phyloP scores from a whole-genome alignment of 1,139 yeast species.

The Debaryomycetaceae sp. region DNA sequence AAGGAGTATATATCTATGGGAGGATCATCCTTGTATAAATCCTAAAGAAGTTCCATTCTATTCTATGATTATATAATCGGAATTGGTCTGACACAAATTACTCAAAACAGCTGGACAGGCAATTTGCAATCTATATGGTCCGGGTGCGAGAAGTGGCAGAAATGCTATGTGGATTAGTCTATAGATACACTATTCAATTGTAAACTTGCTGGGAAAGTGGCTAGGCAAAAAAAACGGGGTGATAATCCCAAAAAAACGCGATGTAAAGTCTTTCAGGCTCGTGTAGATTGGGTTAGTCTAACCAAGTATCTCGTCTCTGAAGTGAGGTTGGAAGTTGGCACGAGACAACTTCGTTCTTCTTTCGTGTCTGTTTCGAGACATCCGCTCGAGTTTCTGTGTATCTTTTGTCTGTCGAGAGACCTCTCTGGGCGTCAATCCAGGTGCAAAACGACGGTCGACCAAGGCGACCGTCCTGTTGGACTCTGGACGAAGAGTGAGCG shows the following conservation, averaged over 20 bases:
- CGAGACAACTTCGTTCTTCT: constrained; percentile 26
- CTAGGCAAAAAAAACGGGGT: too few relatives aligned
- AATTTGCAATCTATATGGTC: neutral
- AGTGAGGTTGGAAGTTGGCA: constrained; percentile 36
- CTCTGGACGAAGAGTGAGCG: constrained; percentile 20
- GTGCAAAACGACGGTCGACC: constrained; percentile 39
- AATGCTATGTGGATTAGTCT: too few relatives aligned
- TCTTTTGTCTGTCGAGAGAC: constrained; percentile 36
- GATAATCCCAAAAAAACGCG: too few relatives aligned
- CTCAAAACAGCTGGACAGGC: neutral
- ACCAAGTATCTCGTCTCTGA: constrained; percentile 39
- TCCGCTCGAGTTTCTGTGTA: constrained; percentile 23
- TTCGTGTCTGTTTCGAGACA: constrained; percentile 20
- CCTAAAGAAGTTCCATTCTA: constrained; percentile 1
- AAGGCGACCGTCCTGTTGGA: constrained; percentile 34
- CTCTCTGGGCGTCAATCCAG: constrained; percentile 32
- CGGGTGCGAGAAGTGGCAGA: too few relatives aligned
- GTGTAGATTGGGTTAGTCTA: too few relatives aligned
- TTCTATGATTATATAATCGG: neutral
- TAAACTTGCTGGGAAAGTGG: too few relatives aligned
- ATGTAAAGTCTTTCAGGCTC: too few relatives aligned
- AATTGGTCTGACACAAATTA: constrained; percentile 1
- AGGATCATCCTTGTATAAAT: neutral
- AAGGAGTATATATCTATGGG: neutral
- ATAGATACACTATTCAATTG: too few relatives aligned